Evolutionary conservation across 495 filamentous ascomycete genomes (phyloP), one percentile per base, ranked within the genome.

Genomic region (Pyrenopolyporus hunteri): DNA sequence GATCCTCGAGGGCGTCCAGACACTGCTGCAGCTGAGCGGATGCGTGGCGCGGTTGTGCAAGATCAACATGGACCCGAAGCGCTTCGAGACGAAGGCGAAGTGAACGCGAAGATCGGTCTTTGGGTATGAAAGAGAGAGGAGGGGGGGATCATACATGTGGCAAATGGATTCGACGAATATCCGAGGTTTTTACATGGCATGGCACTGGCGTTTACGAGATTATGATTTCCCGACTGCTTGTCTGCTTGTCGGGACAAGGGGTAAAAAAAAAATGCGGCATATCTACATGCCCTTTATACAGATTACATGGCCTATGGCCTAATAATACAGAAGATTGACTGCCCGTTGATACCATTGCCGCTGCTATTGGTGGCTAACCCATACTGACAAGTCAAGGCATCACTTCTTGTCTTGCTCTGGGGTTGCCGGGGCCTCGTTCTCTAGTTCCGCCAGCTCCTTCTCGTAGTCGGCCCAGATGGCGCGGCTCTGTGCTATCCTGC

Each of bases 1-100:
- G 65, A 93, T 99, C 48, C 78, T 98, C 33, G 94, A 99, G 63
- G 94, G 94, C 17, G 91, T 99, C 45, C 92, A 97, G 77, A 97
- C 93, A 2, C 78, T 97, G 35, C 83, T 98, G 50, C 94, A 99
- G 70, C 78, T 99, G 31, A 92, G 88, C 68, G 94, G 94, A 17
- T 97, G 93, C 69, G 82, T 98, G 39, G 90, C 91, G 6, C 85
- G 92, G 59, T 80, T 99, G 47, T 91, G 89, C 70, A 95, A 88
- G 80, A 85, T 97, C 69, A 97, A 97, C 71, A 97, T 98, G 93
- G 89, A 93, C 67, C 89, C 90, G 11, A 85, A 89, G 63, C 83
- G 90, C n/a, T 97, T 97, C 71, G 76, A 87, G 68, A 75, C 80
- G 7, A 73, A 77, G 51, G 75, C 51, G 51, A 74, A 74, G 63